phyloP scores from a whole-genome alignment of 805 yeast species.

The Candida sithepensis region DNA sequence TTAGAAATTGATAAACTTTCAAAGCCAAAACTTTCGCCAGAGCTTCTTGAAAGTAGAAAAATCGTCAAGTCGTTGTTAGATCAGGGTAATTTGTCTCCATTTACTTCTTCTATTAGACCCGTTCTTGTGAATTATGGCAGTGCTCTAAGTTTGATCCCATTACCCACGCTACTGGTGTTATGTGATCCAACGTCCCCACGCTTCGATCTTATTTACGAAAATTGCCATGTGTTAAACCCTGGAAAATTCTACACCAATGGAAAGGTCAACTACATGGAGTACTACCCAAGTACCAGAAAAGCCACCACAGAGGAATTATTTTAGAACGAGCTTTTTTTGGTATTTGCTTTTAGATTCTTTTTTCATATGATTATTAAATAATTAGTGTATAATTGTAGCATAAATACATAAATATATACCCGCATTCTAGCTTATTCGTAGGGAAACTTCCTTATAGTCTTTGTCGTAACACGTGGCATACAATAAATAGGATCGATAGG shows the following conservation, averaged over 20 bases:
- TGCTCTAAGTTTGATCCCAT: conserved; percentile 65
- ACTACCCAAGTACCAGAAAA: conserved; percentile 55
- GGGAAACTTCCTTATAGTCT: conserved; percentile 29
- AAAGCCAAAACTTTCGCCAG: conserved; percentile 38
- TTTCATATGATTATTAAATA: too few relatives aligned
- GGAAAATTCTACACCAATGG: conserved; percentile 49
- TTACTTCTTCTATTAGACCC: conserved; percentile 56
- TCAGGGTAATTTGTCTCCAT: conserved; percentile 88
- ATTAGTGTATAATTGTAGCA: background rate
- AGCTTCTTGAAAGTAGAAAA: conserved; percentile 58
- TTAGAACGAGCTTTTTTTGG: conserved; percentile 1
- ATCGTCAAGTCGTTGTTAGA: conserved; percentile 77
- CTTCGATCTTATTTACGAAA: conserved; percentile 76
- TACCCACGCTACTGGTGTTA: conserved; percentile 66
- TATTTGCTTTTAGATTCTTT: background rate
- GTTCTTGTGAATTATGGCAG: conserved; percentile 69
- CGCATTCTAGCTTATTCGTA: conserved; percentile 7
- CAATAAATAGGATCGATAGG: conserved; percentile 84
- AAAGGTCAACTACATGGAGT: conserved; percentile 68
- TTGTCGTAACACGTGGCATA: conserved; percentile 55
- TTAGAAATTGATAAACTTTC: conserved; percentile 27
- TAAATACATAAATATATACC: too few relatives aligned
- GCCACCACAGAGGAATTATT: conserved; percentile 46
- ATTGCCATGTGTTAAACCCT: conserved; percentile 75
- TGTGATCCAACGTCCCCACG: conserved; percentile 68